phyloP scores from a whole-genome alignment of 2,329 filamentous ascomycete species.

The Simplicillium aogashimaense region DNA sequence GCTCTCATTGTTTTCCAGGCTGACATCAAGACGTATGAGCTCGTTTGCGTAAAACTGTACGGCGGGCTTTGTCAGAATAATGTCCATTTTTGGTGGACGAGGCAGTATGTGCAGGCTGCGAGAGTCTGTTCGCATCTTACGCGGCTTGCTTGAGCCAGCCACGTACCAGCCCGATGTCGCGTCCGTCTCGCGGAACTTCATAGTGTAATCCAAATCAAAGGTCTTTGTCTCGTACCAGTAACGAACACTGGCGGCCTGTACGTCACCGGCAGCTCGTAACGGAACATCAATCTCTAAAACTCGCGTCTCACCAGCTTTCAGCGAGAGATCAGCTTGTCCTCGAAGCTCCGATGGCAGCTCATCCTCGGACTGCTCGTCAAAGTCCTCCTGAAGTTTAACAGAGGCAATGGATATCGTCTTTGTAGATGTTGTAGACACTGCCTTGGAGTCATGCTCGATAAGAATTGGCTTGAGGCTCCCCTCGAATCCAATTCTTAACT shows the following conservation, averaged over 20 bases:
- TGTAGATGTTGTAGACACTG: constrained; percentile 6
- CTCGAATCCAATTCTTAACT: constrained; percentile 43
- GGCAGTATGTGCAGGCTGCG: constrained; percentile 65
- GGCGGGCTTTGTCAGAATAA: constrained; percentile 51
- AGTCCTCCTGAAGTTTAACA: constrained; percentile 21
- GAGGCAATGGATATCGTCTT: constrained; percentile 13
- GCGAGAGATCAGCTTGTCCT: constrained; percentile 52
- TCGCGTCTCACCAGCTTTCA: constrained; percentile 57
- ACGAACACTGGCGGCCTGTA: constrained; percentile 52
- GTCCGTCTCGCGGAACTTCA: constrained; percentile 37
- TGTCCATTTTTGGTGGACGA: constrained; percentile 83
- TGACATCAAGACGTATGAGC: constrained; percentile 55
- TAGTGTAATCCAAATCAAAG: constrained; percentile 59
- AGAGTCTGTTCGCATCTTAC: constrained; percentile 36
- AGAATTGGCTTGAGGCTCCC: constrained; percentile 47
- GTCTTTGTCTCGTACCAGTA: constrained; percentile 52
- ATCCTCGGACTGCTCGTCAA: constrained; percentile 14
- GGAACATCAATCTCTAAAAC: constrained; percentile 64
- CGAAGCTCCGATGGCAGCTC: constrained; percentile 28
- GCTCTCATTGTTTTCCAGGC: constrained; percentile 74
- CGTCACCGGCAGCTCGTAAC: constrained; percentile 74
- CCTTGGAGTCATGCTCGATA: constrained; percentile 30
- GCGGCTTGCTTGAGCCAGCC: constrained; percentile 29
- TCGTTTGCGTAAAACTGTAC: constrained; percentile 84
- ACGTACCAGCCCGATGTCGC: constrained; percentile 40